Evolutionary conservation across 371 early-diverging fungal species (phyloP).

Genomic region (Chytridiales sp.): DNA sequence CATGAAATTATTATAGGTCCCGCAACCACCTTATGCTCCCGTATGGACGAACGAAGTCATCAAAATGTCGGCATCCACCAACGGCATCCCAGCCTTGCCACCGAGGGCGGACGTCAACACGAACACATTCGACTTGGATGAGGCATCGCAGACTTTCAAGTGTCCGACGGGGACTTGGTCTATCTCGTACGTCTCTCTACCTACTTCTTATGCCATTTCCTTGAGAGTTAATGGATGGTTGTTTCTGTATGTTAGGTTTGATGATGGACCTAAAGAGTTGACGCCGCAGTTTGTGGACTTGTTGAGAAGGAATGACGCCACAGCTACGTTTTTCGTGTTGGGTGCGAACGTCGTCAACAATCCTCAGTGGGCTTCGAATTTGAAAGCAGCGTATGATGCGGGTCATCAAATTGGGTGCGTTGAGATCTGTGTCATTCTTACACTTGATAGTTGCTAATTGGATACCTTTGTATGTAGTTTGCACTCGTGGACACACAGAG

Average conservation of each 20-base stretch:
- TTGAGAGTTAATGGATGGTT: no score
- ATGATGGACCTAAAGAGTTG: slow-evolving; percentile 61
- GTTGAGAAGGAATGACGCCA: slow-evolving; percentile 45
- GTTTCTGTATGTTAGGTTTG: slow-evolving; percentile 56
- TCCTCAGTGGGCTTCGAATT: slow-evolving; percentile 40
- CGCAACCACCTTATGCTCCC: no score
- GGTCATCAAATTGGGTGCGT: slow-evolving; percentile 40
- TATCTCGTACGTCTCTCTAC: slow-evolving; percentile 12
- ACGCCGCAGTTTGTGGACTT: slow-evolving; percentile 52
- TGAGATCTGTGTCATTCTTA: not conserved
- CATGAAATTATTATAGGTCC: no score
- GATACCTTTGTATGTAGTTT: no score
- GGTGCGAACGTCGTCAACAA: slow-evolving; percentile 56
- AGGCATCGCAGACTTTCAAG: slow-evolving; percentile 12
- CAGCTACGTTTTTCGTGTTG: slow-evolving; percentile 62
- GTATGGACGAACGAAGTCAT: no score
- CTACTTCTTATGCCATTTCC: no score
- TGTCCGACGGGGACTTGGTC: slow-evolving; percentile 15
- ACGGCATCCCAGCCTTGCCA: no score
- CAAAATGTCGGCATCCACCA: no score
- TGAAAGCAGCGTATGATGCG: slow-evolving; percentile 50
- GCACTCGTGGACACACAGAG: slow-evolving; percentile 51
- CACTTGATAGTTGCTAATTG: no score
- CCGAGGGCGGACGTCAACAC: no score
- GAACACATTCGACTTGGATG: no score